Conservation (phyloP, 805 yeast genomes). For the Saccharomycopsis schoenii region DNA sequence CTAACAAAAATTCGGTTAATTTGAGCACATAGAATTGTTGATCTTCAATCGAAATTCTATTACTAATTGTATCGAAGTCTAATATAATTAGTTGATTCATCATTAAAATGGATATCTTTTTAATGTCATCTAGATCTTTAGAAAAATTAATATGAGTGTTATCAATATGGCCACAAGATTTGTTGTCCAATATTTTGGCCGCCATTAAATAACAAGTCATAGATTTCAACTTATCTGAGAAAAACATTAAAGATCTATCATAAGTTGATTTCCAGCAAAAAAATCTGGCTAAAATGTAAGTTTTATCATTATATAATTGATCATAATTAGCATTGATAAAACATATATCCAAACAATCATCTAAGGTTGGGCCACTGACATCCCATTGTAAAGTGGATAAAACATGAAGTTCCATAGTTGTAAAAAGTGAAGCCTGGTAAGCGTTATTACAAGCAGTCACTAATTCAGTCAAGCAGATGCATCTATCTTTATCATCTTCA, state of each 20-base stretch:
- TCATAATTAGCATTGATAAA: not conserved
- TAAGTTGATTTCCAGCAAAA: slow-evolving; percentile 46
- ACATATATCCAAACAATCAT: slow-evolving; percentile 14
- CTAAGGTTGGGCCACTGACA: slow-evolving; percentile 20
- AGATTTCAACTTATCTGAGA: slow-evolving; percentile 38
- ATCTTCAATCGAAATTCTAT: not conserved
- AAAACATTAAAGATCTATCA: slow-evolving; percentile 36
- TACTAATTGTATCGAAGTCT: not conserved
- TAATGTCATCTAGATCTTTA: slow-evolving; percentile 3
- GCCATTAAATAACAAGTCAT: slow-evolving; percentile 43
- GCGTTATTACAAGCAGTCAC: slow-evolving; percentile 46
- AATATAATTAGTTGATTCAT: not conserved
- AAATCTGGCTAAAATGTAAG: slow-evolving; percentile 32
- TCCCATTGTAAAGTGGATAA: slow-evolving; percentile 54
- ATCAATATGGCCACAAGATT: not conserved
- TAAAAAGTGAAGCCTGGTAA: slow-evolving; percentile 5
- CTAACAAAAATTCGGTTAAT: not conserved
- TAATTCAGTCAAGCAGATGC: slow-evolving; percentile 12
- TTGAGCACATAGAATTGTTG: not conserved
- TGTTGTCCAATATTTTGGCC: slow-evolving; percentile 34
- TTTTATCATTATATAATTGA: not conserved
- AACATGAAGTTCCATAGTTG: slow-evolving; percentile 55
- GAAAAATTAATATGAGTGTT: not conserved
- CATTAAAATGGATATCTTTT: not conserved
- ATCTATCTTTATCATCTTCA: slow-evolving; percentile 19